phyloP scores from a whole-genome alignment of 2,329 filamentous ascomycete genomes.

The Microcera coccophila region DNA sequence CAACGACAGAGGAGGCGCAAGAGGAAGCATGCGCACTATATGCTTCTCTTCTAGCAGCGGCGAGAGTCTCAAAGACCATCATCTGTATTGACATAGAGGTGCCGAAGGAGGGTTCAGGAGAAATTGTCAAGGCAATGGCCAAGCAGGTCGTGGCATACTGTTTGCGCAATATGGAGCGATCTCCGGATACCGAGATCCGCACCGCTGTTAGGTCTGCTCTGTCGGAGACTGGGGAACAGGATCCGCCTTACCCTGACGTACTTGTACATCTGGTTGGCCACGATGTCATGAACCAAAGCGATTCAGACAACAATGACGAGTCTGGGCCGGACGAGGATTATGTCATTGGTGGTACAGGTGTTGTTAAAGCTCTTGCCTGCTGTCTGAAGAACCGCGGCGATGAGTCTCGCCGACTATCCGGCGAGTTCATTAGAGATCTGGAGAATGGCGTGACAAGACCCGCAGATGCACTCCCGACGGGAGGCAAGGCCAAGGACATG shows the following conservation, averaged over 20 bases:
- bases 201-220: slow-evolving; percentile 43
- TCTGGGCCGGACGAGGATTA: slow-evolving; percentile 86
- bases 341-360: slow-evolving; percentile 90
- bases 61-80: slow-evolving; percentile 75
- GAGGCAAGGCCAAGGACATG: slow-evolving; percentile 78
- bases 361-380: slow-evolving; percentile 89
- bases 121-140: slow-evolving; percentile 85
- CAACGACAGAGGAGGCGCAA: slow-evolving; percentile 72
- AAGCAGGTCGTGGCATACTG: slow-evolving; percentile 96
- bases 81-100: slow-evolving; percentile 91
- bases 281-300: slow-evolving; percentile 48
- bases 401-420: slow-evolving; percentile 53
- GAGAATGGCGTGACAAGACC: slow-evolving; percentile 48
- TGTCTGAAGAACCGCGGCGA: slow-evolving; percentile 75
- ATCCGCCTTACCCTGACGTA: slow-evolving; percentile 65
- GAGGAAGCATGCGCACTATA: slow-evolving; percentile 94
- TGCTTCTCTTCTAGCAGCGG: slow-evolving; percentile 83
- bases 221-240: slow-evolving; percentile 34
- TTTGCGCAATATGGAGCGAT: slow-evolving; percentile 81
- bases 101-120: slow-evolving; percentile 74
- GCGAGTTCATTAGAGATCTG: slow-evolving; percentile 50
- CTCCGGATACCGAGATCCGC: slow-evolving; percentile 62
- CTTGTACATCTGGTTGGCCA: slow-evolving; percentile 83
- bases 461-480: slow-evolving; percentile 36
- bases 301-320: slow-evolving; percentile 57